These are phyloP conservation scores for Echites panduratus DNA, from an alignment of 257 asterid genomes.

Conservation along the genomic window DNA sequence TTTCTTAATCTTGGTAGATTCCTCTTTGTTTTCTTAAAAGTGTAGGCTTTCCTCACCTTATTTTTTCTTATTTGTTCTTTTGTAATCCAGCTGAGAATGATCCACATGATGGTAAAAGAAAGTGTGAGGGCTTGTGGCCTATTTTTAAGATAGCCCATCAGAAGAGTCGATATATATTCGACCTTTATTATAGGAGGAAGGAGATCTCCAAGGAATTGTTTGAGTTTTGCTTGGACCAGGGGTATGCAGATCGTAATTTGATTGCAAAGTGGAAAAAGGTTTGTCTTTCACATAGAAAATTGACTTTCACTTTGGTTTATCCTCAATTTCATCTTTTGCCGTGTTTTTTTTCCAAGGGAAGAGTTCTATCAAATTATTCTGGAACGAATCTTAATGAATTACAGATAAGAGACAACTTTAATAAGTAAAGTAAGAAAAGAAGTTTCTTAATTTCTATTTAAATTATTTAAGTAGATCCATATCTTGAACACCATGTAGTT, in stretches of 20 bases:
- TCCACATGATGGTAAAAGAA: conserved; percentile 77
- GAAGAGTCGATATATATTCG: conserved; percentile 78
- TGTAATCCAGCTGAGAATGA: conserved; percentile 58
- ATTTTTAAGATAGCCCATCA: conserved; percentile 91
- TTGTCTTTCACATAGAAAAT: neutral
- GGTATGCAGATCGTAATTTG: conserved; percentile 80
- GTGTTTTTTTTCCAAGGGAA: neutral
- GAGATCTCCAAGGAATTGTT: conserved; percentile 81
- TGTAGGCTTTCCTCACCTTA: neutral
- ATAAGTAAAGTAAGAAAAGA: too few relatives aligned
- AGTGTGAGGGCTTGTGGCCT: conserved; percentile 90
- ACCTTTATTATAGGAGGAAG: conserved; percentile 74
- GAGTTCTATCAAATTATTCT: neutral
- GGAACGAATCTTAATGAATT: neutral
- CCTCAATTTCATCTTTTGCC: neutral
- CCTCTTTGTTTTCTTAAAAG: neutral
- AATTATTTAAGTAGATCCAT: too few relatives aligned
- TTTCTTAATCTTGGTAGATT: neutral
- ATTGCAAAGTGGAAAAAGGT: conserved; percentile 96
- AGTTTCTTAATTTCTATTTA: too few relatives aligned
- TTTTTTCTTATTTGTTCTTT: neutral
- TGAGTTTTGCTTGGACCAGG: conserved; percentile 90
- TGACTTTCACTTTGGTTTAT: neutral
- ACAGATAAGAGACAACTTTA: too few relatives aligned
- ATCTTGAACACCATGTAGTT: neutral